Percentiles rank a stretch among this genome's conserved stretches.
phyloP scores from a whole-genome alignment of 345 rosid species.

The Ceriops decandra region DNA sequence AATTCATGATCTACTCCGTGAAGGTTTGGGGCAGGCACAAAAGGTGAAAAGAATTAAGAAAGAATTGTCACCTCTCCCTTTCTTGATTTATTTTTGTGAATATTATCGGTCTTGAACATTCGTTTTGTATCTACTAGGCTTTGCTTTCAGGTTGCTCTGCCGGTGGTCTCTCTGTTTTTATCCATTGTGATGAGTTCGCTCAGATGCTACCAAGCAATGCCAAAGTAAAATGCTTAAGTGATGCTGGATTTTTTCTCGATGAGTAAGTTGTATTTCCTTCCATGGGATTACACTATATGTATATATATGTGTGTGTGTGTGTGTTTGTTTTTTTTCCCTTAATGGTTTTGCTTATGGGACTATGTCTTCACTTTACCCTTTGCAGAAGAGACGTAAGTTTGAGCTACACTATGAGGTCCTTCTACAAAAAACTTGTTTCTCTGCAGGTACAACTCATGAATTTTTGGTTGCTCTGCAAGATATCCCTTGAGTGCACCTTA shows the following conservation, averaged over 20 bases:
- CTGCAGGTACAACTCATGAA: constrained; percentile 47
- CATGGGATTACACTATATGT: not conserved
- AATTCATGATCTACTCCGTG: constrained; percentile 74
- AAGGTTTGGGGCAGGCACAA: constrained; percentile 61
- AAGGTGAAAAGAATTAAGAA: constrained; percentile 42
- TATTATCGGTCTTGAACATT: not conserved
- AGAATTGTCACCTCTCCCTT: too few species aligned
- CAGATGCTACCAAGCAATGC: constrained; percentile 53
- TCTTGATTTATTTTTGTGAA: too few species aligned
- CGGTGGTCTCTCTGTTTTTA: constrained; percentile 79
- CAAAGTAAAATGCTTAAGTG: constrained; percentile 87
- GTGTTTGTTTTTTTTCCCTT: not conserved
- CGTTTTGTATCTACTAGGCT: constrained; percentile 44
- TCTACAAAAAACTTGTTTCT: constrained; percentile 48
- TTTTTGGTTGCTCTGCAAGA: too few species aligned
- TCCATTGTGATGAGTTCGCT: constrained; percentile 72
- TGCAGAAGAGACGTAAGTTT: constrained; percentile 62
- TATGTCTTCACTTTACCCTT: constrained; percentile 15
- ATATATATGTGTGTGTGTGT: too few species aligned
- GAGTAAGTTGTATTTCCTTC: constrained; percentile 43
- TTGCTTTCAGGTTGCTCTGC: constrained; percentile 99
- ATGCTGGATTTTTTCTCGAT: constrained; percentile 90
- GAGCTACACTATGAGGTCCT: constrained; percentile 62
- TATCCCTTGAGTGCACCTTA: too few species aligned
- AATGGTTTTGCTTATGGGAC: not conserved